Conservation (phyloP, 306 rosid species). For the Bauhinia variegata region DNA sequence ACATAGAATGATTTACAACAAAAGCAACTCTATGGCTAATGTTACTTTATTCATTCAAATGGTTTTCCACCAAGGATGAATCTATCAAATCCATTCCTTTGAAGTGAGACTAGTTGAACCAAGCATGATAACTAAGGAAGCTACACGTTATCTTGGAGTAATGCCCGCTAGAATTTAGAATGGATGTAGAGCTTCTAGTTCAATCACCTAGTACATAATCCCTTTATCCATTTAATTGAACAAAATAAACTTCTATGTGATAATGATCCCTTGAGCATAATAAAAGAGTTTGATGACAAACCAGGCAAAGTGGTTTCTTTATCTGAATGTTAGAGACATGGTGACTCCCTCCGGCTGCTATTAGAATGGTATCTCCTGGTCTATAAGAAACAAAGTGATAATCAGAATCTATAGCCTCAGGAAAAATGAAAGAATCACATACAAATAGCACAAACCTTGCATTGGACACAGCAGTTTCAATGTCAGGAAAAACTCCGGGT, state of each 20-base stretch:
- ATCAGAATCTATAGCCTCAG: conserved; percentile 23
- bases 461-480: conserved; percentile 84
- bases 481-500: conserved; percentile 77
- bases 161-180: not conserved
- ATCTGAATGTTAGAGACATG: conserved; percentile 81
- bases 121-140: not conserved
- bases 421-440: not conserved
- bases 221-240: not conserved
- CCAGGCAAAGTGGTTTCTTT: conserved; percentile 86
- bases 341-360: conserved; percentile 88
- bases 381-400: conserved; percentile 44
- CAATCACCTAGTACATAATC: not conserved
- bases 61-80: not conserved
- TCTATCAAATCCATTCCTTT: conserved; percentile 1
- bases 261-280: not conserved
- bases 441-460: conserved; percentile 66
- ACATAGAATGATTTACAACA: conserved; percentile 1
- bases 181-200: not conserved
- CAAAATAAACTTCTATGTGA: not conserved
- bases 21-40: conserved; percentile 15
- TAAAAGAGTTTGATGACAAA: conserved; percentile 42
- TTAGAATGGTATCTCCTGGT: conserved; percentile 93
- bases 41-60: conserved; percentile 2
- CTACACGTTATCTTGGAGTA: not conserved
- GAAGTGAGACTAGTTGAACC: not conserved